Conservation (phyloP, 768 basidiomycete species). For the Mycena latifolia region DNA sequence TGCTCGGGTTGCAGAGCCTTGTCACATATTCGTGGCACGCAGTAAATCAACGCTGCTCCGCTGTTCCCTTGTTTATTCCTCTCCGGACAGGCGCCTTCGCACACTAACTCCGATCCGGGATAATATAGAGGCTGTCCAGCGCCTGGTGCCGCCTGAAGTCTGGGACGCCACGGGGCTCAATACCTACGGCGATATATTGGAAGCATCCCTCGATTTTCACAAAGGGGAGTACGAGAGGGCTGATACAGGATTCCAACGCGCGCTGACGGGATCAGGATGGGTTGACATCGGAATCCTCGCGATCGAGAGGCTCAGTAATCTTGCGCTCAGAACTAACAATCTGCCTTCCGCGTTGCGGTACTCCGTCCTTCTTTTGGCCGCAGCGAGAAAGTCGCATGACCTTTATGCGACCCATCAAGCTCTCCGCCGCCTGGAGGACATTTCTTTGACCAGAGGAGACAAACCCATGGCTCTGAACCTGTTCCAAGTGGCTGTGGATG, state of each 20-base stretch:
- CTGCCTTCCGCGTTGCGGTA: not conserved
- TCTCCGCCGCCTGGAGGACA: slow-evolving; percentile 16
- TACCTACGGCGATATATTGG: not conserved
- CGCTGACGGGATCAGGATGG: slow-evolving; percentile 3
- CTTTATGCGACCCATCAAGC: slow-evolving; percentile 17
- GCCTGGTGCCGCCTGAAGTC: not conserved
- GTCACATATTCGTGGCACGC: no score
- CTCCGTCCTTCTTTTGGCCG: slow-evolving; percentile 4
- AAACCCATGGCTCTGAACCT: slow-evolving; percentile 3
- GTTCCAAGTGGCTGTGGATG: slow-evolving; percentile 8
- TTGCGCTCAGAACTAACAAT: slow-evolving; percentile 3
- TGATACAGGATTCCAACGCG: not conserved
- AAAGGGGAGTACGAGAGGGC: not conserved
- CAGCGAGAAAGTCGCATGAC: not conserved
- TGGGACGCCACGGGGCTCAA: slow-evolving; percentile 6
- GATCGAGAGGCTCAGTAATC: slow-evolving; percentile 15
- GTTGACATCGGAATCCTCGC: slow-evolving; percentile 15
- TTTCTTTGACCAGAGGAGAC: not conserved
- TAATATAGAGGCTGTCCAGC: not conserved
- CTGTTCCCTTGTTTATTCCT: slow-evolving; percentile 5
- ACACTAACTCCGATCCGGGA: slow-evolving; percentile 14
- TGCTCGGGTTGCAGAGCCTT: no score
- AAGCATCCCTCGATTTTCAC: slow-evolving; percentile 3
- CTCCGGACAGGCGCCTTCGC: slow-evolving; percentile 6
- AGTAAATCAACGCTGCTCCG: slow-evolving; percentile 22